These are phyloP conservation scores for Leccinum fibrillosum DNA, from an alignment of 768 basidiomycete genomes.

Conservation along the genomic window DNA sequence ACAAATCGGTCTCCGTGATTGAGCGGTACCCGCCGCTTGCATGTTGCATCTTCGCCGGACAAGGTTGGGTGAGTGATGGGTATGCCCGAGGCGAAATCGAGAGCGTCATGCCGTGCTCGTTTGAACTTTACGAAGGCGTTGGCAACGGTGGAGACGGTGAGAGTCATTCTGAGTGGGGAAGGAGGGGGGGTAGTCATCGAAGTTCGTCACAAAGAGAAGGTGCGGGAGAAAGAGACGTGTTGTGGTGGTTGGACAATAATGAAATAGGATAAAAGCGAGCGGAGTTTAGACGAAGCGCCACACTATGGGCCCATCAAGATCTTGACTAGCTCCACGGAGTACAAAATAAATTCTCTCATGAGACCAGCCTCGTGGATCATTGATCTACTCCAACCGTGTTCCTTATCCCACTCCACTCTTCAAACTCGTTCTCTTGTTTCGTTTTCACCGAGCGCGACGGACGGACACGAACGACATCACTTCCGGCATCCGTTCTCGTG, in stretches of 20 bases:
- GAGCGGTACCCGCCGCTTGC: constrained; percentile 30
- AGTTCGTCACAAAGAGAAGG: neutral
- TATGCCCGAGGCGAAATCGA: constrained; percentile 37
- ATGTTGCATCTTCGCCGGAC: constrained; percentile 25
- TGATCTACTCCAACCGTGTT: neutral
- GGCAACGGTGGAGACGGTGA: constrained; percentile 40
- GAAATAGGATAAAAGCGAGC: constrained; percentile 2
- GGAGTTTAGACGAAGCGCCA: constrained; percentile 20
- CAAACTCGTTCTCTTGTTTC: constrained; percentile 21
- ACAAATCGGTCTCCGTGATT: constrained; percentile 45
- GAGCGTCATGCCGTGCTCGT: constrained; percentile 33
- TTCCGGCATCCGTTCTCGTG: constrained; percentile 56
- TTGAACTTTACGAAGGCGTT: constrained; percentile 55
- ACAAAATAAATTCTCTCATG: neutral
- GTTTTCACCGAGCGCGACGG: constrained; percentile 31
- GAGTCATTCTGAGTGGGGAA: constrained; percentile 19
- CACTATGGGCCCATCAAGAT: neutral
- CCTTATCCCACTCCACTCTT: constrained; percentile 41
- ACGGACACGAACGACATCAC: constrained; percentile 39
- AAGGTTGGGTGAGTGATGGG: constrained; percentile 38
- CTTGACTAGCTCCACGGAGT: neutral
- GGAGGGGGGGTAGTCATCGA: constrained; percentile 21
- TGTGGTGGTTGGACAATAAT: neutral
- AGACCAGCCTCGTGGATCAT: constrained; percentile 14
- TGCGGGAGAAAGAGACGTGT: neutral